Base-by-base conservation (phyloP, 2,329 filamentous ascomycete genomes). In the Pezicula rhizophila region DNA sequence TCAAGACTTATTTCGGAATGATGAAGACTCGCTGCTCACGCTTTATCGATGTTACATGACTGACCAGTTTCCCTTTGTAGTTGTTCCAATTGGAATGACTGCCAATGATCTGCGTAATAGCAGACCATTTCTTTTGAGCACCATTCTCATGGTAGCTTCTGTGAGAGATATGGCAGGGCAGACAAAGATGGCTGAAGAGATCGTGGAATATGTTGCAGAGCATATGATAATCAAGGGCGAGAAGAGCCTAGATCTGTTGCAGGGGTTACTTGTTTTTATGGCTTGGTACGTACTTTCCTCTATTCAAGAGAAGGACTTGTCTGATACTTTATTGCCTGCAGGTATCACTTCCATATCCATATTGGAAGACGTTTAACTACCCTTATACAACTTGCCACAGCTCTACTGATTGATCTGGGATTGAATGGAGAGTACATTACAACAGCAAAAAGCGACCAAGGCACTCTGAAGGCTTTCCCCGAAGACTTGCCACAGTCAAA, bases 191-290 rank as follows among this genome's bases (percentile, higher is more conserved):
- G 26, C 23, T 5, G 37, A 40, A 10, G 35, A 34, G 14, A 49
- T 63, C 5, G 47, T 46, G 1, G 42, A 52, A 1, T 70, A 73
- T 56, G 55, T 75, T 26, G 66, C 70, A 5, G 64, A 72, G 17
- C 67, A 68, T 31, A 59, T 73, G 43, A 44, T 77, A 1, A 64
- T 73, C 1, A 64, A 68, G 49, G 67, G 68, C 15, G 66, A 73
- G 35, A 62, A 62, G 28, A 66, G 62, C 14, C 49, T 77, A 8
- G 72, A 75, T 48, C 56, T 73, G 3, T 63, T 77, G 1, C 73
- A 76, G 56, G 74, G 73, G 0, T 58, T 76, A 8, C 52, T 77
- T 7, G 63, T 75, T 39, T 66, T 68, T 37, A 61, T 75, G 47
- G 66, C 70, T 18, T 77, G 74, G 74, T 76, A 62, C 44, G 61